These are phyloP conservation scores for Termitomyces bulborhizus DNA, from an alignment of 768 basidiomycete species.

Conservation along the genomic window DNA sequence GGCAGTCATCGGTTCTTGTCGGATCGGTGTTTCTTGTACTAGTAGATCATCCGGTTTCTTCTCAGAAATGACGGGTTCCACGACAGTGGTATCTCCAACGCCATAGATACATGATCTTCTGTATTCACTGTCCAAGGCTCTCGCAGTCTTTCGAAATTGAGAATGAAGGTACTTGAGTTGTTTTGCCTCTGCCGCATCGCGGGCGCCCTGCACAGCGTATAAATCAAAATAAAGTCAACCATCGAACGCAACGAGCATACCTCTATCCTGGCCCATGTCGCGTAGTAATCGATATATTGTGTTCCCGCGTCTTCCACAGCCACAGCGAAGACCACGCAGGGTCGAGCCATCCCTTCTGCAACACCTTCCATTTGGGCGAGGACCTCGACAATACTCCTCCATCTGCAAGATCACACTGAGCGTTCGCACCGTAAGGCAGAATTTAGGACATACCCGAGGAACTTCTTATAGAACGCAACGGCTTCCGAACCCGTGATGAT, in stretches of 20 bases:
- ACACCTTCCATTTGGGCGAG: conserved; percentile 11
- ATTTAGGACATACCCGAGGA: conserved; percentile 28
- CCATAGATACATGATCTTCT: conserved; percentile 23
- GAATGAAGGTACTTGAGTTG: conserved; percentile 28
- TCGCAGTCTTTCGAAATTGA: conserved; percentile 35
- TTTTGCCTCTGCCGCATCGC: conserved; percentile 2
- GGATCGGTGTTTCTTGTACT: not conserved
- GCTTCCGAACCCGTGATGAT: conserved; percentile 37
- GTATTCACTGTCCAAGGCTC: conserved; percentile 37
- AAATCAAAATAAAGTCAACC: not conserved
- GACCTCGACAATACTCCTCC: conserved; percentile 10
- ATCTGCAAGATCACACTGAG: conserved; percentile 5
- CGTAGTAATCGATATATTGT: conserved; percentile 43
- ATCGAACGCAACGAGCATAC: conserved; percentile 18
- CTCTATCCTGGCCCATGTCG: conserved; percentile 40
- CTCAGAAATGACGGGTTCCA: not conserved
- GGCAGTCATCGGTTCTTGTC: not conserved
- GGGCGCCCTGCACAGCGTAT: conserved; percentile 7
- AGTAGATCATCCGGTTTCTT: not conserved
- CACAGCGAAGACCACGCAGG: conserved; percentile 40
- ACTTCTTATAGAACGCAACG: conserved; percentile 32
- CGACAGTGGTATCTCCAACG: conserved; percentile 1
- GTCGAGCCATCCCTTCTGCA: conserved; percentile 11
- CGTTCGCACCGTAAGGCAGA: not conserved
- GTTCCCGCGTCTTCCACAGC: conserved; percentile 30